Conservation (phyloP, 345 rosid species). For the Trapa bicornis region DNA sequence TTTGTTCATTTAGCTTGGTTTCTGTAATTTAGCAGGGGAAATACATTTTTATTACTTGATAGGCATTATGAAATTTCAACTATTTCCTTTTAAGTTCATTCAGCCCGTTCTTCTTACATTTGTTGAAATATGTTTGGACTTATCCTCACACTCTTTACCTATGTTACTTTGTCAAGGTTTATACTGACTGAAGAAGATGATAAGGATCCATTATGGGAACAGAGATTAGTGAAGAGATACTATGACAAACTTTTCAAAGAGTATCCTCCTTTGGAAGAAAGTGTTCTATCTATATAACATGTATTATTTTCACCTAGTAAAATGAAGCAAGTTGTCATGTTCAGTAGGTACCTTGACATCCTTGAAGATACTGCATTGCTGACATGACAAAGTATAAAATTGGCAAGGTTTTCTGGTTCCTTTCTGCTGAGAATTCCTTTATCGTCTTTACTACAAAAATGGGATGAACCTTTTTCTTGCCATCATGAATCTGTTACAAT, state of each 20-base stretch:
- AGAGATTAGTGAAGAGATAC: conserved; percentile 85
- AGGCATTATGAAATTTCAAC: neutral
- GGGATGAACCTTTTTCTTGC: no score
- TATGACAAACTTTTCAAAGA: conserved; percentile 92
- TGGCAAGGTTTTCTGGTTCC: conserved; percentile 54
- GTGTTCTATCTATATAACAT: neutral
- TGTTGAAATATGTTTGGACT: neutral
- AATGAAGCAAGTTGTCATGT: neutral
- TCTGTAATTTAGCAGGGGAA: neutral
- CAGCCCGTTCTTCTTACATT: no score
- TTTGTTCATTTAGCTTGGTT: conserved; percentile 11
- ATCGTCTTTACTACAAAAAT: neutral
- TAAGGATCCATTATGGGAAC: conserved; percentile 76
- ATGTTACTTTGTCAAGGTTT: conserved; percentile 35
- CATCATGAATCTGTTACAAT: no score
- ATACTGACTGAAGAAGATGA: conserved; percentile 96
- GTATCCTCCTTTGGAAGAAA: conserved; percentile 43
- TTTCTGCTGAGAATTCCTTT: neutral
- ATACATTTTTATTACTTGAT: neutral
- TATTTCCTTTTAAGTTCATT: no score
- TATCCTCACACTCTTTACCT: neutral
- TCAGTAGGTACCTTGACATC: conserved; percentile 29
- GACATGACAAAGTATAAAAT: conserved; percentile 86
- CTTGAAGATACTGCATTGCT: conserved; percentile 84
- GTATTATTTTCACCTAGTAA: neutral